Evolutionary conservation across 257 asterid genomes (phyloP), one percentile per base, ranked within the genome.

Genomic region (Mitragyna speciosa): DNA sequence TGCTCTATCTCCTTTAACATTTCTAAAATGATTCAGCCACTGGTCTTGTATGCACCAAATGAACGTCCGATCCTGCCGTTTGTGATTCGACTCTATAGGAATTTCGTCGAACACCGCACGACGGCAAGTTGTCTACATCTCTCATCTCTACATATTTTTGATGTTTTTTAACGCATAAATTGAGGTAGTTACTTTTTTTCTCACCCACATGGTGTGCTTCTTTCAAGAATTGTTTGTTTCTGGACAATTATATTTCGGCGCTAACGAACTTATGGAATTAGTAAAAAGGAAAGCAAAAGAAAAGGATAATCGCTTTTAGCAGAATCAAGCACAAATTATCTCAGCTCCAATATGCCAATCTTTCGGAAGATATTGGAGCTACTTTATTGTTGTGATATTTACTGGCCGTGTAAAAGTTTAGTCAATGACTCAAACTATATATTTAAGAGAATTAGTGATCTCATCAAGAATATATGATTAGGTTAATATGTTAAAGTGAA

Each of bases 401-500:
- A 36, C 26, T 17, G 26, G n/a, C 48, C 20, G 16, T 31, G 68
- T 63, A 26, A 63, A 49, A 26, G 36, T 26, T 11, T 26, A 26
- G 36, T 26, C 28, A 26, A 63, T 10, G 36, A 26, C 26, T 3
- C 17, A 63, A 19, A 26, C 12, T 26, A 2, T 33, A 6, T 33
- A 17, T 66, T 30, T 12, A 28, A 15, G 43, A 30, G 70, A 66
- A 4, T 30, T 30, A 24, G 64, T 39, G 24, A 80, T 65, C 66
- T 66, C 33, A 24, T 64, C 33, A 30, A 39, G 31, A 65, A 54
- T 61, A 80, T 75, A 43, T 80, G 61, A 31, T 28, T 51, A 64
- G 56, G 26, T 20, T 14, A 14, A 63, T 47, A 54, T 47, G 65
- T 56, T 31, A 54, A 83, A 72, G 61, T 22, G 20, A 56, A 28